Evolutionary conservation across 2,329 filamentous ascomycete species (phyloP).

Genomic region (Pseudogymnoascus sp.): DNA sequence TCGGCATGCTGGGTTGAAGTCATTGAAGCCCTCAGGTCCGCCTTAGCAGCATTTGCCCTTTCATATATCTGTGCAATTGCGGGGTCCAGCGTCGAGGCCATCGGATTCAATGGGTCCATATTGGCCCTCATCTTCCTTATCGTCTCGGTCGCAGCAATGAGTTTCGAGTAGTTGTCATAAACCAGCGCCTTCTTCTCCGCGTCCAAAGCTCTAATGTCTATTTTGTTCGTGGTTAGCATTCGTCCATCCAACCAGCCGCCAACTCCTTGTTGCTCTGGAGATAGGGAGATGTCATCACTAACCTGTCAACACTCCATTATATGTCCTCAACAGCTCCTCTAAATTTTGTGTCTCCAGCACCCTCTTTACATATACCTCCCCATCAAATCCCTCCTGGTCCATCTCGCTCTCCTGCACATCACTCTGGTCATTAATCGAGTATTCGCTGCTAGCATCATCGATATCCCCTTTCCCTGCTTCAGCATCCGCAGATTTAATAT

Average conservation of each 20-base stretch:
- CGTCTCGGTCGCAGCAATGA: conserved; percentile 93
- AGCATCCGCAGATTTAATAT: conserved; percentile 48
- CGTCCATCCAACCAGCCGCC: neutral
- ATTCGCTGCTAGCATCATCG: conserved; percentile 23
- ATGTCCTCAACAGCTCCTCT: conserved; percentile 60
- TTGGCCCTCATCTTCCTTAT: conserved; percentile 81
- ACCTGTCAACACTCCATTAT: conserved; percentile 59
- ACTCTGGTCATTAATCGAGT: conserved; percentile 32
- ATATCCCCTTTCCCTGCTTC: conserved; percentile 26
- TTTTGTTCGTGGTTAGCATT: neutral
- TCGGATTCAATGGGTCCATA: conserved; percentile 71
- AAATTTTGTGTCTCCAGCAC: conserved; percentile 56
- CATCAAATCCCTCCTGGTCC: conserved; percentile 64
- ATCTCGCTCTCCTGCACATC: conserved; percentile 63
- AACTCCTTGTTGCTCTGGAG: neutral
- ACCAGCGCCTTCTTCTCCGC: conserved; percentile 95
- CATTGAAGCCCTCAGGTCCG: conserved; percentile 20
- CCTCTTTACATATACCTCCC: conserved; percentile 57
- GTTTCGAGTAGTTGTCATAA: conserved; percentile 96
- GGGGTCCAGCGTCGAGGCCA: conserved; percentile 63
- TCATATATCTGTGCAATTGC: conserved; percentile 67
- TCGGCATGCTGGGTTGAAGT: conserved; percentile 6
- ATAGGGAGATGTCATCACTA: conserved; percentile 19
- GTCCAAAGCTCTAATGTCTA: conserved; percentile 79
- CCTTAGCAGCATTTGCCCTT: conserved; percentile 21